Percentiles rank a stretch among this genome's conserved stretches.
These are phyloP conservation scores for Biscogniauxia marginata DNA, from an alignment of 2,329 filamentous ascomycete genomes.

Conservation along the genomic window DNA sequence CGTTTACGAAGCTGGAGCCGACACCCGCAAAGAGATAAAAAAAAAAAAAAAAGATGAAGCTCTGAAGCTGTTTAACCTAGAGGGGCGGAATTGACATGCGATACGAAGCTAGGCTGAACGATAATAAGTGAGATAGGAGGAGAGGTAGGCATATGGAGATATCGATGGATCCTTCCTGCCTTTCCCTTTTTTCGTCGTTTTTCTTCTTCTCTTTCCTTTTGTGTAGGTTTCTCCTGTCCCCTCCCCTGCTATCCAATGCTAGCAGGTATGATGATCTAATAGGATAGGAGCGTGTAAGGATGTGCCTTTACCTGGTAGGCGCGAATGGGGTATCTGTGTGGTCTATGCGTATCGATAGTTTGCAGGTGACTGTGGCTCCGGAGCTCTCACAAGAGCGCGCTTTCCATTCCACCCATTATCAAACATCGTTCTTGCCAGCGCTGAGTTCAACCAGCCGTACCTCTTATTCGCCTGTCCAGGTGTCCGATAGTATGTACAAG, in stretches of 20 bases:
- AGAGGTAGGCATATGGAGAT: background rate
- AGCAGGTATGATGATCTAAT: background rate
- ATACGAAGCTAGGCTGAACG: background rate
- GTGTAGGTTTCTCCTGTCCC: background rate
- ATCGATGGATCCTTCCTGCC: background rate
- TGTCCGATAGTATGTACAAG: background rate
- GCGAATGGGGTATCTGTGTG: background rate
- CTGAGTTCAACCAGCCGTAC: background rate
- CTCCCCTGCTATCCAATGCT: background rate
- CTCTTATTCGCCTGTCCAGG: background rate
- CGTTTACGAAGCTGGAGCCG: slow-evolving; percentile 6
- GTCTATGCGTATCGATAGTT: background rate
- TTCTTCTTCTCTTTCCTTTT: background rate
- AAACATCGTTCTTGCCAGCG: background rate
- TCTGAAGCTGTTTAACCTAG: background rate
- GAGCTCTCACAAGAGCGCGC: background rate
- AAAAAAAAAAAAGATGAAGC: slow-evolving; percentile 1
- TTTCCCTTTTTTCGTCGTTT: background rate
- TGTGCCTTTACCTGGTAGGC: background rate
- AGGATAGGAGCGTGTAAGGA: background rate
- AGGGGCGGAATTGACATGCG: background rate
- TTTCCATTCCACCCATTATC: background rate
- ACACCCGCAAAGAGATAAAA: slow-evolving; percentile 6
- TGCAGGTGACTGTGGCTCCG: background rate
- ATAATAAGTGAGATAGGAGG: background rate